phyloP scores from a whole-genome alignment of 768 basidiomycete species.

The Hemileccinum rubropunctum region DNA sequence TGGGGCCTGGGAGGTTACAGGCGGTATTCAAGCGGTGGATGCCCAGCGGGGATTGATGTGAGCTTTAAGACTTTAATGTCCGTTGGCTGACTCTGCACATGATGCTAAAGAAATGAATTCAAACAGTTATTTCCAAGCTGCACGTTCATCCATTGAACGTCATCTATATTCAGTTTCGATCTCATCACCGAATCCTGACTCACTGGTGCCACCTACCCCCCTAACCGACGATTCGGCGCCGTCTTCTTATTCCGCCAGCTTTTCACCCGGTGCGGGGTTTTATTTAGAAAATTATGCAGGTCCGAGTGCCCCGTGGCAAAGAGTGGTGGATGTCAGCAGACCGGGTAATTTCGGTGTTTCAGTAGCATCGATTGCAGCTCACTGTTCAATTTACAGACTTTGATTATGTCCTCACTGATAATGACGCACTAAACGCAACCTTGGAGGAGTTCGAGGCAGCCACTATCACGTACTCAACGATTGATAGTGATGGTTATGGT shows the following conservation, averaged over 20 bases:
- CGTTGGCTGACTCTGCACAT: conserved; percentile 18
- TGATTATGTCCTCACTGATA: conserved; percentile 66
- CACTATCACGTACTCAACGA: conserved; percentile 64
- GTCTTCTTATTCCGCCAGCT: conserved; percentile 62
- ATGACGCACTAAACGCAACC: conserved; percentile 60
- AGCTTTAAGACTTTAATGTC: conserved; percentile 37
- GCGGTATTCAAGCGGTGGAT: conserved; percentile 72
- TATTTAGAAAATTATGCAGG: conserved; percentile 80
- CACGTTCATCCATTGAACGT: conserved; percentile 79
- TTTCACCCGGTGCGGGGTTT: conserved; percentile 85
- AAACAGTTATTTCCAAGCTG: conserved; percentile 84
- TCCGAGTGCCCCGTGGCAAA: conserved; percentile 86
- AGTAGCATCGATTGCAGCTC: neutral
- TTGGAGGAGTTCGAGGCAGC: conserved; percentile 70
- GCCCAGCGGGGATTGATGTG: conserved; percentile 65
- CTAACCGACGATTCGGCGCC: conserved; percentile 51
- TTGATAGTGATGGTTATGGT: conserved; percentile 84
- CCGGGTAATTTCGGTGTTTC: conserved; percentile 34
- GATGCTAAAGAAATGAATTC: conserved; percentile 20
- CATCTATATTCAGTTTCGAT: conserved; percentile 80
- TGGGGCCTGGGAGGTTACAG: conserved; percentile 89
- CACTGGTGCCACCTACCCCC: conserved; percentile 37
- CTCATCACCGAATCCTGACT: conserved; percentile 44
- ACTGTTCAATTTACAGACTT: conserved; percentile 42
- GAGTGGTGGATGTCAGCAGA: conserved; percentile 57